Conservation (phyloP, 352 stramenopile genomes). For the Phytophthora nicotianae region DNA sequence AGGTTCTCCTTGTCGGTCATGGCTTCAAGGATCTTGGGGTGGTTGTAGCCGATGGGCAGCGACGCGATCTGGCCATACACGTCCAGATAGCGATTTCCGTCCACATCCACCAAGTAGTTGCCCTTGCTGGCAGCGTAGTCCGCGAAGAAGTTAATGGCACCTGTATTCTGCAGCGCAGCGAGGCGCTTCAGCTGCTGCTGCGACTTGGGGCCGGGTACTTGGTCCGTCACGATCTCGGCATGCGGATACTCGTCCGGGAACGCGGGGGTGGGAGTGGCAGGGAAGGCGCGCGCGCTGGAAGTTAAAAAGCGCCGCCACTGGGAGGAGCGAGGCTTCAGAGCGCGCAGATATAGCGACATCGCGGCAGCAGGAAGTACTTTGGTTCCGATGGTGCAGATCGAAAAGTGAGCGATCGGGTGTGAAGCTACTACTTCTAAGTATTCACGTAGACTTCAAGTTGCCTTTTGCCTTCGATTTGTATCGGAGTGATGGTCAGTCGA, state of each 20-base stretch:
- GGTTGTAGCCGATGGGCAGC: conserved; percentile 87
- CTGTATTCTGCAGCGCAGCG: conserved; percentile 65
- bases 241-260: conserved; percentile 69
- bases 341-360: conserved; percentile 10
- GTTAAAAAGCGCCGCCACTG: conserved; percentile 20
- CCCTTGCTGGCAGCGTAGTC: conserved; percentile 76
- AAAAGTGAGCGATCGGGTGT: conserved; percentile 14
- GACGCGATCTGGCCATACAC: conserved; percentile 88
- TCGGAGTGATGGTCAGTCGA: conserved; percentile 15
- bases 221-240: conserved; percentile 54
- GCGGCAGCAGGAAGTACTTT: conserved; percentile 6
- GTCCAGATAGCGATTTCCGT: conserved; percentile 85
- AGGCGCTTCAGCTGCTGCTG: conserved; percentile 58
- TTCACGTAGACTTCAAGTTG: conserved; percentile 21
- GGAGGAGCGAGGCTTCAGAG: conserved; percentile 13
- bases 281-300: conserved; percentile 24
- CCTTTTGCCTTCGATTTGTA: conserved; percentile 19
- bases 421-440: not conserved
- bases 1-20: conserved; percentile 71
- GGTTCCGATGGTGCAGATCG: conserved; percentile 41
- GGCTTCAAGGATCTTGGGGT: conserved; percentile 68
- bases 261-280: conserved; percentile 52
- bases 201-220: conserved; percentile 73
- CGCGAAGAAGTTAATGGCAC: conserved; percentile 77
- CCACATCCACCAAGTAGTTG: conserved; percentile 88